Conservation (phyloP, 805 yeast species). For the Lachancea sp. region DNA sequence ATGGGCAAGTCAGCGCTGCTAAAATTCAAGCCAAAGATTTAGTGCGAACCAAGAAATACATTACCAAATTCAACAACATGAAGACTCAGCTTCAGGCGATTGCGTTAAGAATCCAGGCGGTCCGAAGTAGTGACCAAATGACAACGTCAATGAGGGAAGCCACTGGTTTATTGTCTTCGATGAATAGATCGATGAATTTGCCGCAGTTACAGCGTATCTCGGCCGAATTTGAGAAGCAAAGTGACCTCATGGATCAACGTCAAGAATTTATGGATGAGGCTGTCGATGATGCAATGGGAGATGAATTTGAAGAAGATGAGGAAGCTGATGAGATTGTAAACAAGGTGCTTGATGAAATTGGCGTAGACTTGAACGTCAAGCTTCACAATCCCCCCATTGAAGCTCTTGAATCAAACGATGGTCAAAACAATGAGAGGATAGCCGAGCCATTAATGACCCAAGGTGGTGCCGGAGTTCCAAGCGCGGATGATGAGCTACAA, state of each 20-base stretch:
- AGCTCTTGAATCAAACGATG: conserved; percentile 15
- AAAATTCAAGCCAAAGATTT: conserved; percentile 94
- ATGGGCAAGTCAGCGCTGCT: conserved; percentile 81
- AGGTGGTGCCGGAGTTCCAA: conserved; percentile 27
- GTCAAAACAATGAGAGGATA: conserved; percentile 34
- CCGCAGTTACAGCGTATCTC: conserved; percentile 86
- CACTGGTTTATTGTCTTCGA: conserved; percentile 70
- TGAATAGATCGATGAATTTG: conserved; percentile 86
- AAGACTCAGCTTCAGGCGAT: conserved; percentile 94
- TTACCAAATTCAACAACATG: conserved; percentile 87
- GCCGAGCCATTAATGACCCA: conserved; percentile 49
- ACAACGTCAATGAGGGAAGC: conserved; percentile 92
- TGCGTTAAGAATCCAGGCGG: conserved; percentile 82
- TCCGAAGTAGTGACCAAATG: conserved; percentile 93
- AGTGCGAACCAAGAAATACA: conserved; percentile 74
- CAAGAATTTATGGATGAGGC: conserved; percentile 99
- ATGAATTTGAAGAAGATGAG: conserved; percentile 80
- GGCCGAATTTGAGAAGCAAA: conserved; percentile 90
- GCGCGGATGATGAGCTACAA: conserved; percentile 77
- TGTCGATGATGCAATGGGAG: conserved; percentile 92
- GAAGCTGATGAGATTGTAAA: conserved; percentile 88
- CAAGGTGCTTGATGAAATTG: conserved; percentile 92
- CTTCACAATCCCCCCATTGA: conserved; percentile 42
- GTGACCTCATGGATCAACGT: conserved; percentile 95
- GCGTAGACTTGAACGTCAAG: conserved; percentile 65